Conservation (phyloP, 805 yeast species). For the Komagataella phaffii region DNA sequence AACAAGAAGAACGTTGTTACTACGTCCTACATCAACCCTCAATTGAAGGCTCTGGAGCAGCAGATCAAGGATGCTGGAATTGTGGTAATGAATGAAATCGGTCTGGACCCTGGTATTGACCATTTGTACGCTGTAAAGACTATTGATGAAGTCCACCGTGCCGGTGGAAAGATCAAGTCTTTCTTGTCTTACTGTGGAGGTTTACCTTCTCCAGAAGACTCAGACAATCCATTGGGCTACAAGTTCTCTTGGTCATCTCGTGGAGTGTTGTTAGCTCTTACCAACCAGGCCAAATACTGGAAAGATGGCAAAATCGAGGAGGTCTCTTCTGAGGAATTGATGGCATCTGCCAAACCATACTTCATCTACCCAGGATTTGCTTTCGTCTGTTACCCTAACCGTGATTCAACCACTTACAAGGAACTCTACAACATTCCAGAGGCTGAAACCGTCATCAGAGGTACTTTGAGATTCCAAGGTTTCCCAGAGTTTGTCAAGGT, state of each 20-base stretch:
- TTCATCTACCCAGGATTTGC: conserved; percentile 93
- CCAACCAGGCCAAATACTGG: conserved; percentile 87
- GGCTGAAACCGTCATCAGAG: conserved; percentile 93
- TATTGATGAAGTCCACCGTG: conserved; percentile 87
- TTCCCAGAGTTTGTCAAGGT: conserved; percentile 97
- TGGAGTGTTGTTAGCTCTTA: conserved; percentile 90
- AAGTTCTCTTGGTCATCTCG: conserved; percentile 99
- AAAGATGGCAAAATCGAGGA: conserved; percentile 72
- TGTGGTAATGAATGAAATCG: conserved; percentile 96
- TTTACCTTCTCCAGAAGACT: conserved; percentile 93
- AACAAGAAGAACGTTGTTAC: conserved; percentile 79
- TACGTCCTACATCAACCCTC: conserved; percentile 93
- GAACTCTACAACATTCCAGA: conserved; percentile 92
- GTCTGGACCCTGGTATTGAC: conserved; percentile 97
- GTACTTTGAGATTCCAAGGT: conserved; percentile 95
- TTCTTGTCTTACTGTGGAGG: conserved; percentile 98
- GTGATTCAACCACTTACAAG: conserved; percentile 91
- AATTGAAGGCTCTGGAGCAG: conserved; percentile 73
- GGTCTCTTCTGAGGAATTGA: conserved; percentile 79
- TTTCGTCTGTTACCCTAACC: conserved; percentile 91
- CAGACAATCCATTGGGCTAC: conserved; percentile 97
- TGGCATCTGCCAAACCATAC: conserved; percentile 92
- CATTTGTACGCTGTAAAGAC: conserved; percentile 98
- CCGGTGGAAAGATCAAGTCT: conserved; percentile 85
- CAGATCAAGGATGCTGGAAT: conserved; percentile 91